Evolutionary conservation across 306 rosid species (phyloP).

Genomic region (Nissolia schottii): DNA sequence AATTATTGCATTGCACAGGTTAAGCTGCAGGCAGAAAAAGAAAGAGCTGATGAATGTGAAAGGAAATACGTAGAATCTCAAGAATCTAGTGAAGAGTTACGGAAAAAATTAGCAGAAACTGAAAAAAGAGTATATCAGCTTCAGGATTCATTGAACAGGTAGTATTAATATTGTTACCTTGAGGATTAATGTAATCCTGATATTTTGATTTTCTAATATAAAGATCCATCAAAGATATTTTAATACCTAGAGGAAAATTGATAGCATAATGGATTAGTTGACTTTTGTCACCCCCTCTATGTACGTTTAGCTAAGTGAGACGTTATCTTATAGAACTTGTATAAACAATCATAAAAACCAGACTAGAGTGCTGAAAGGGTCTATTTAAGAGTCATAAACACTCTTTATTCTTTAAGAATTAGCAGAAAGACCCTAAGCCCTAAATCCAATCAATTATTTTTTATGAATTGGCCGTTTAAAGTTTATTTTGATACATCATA

Average conservation of each 20-base stretch:
- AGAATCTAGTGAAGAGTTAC: slow-evolving; percentile 56
- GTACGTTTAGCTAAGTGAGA: not conserved
- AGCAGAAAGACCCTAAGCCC: not conserved
- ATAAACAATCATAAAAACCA: slow-evolving; percentile 10
- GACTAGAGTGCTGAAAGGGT: slow-evolving; percentile 4
- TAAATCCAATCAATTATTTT: too few species aligned
- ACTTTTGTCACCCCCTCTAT: not conserved
- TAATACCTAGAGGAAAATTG: slow-evolving; percentile 7
- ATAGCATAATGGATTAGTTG: slow-evolving; percentile 5
- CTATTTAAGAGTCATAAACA: not conserved
- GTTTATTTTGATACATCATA: not conserved
- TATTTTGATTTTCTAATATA: slow-evolving; percentile 17
- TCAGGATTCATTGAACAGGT: slow-evolving; percentile 89
- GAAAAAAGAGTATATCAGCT: slow-evolving; percentile 73
- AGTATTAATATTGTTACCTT: slow-evolving; percentile 43
- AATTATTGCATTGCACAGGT: slow-evolving; percentile 42
- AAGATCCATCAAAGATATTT: not conserved
- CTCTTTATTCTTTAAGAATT: slow-evolving; percentile 1
- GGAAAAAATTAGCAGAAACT: slow-evolving; percentile 59
- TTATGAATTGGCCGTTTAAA: not conserved
- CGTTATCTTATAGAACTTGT: not conserved
- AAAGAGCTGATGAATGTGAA: slow-evolving; percentile 67
- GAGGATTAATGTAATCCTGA: slow-evolving; percentile 20
- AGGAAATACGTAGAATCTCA: slow-evolving; percentile 57
- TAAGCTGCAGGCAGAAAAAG: slow-evolving; percentile 59